Evolutionary conservation across 768 basidiomycete species (phyloP).

Genomic region (Naganishia onofrii): DNA sequence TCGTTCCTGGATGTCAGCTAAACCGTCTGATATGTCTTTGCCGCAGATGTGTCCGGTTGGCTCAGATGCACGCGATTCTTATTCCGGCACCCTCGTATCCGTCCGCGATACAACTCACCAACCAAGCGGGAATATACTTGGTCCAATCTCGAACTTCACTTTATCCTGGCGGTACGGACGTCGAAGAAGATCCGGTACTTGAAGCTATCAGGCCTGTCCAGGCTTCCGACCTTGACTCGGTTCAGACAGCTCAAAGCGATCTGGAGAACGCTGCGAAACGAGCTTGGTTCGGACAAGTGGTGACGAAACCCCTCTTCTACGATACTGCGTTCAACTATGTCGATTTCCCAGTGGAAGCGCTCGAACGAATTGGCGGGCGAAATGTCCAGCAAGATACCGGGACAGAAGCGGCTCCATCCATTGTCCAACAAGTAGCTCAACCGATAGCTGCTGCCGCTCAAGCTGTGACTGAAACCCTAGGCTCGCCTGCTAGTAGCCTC

Average conservation of each 20-base stretch:
- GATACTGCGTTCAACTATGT: slow-evolving; percentile 92
- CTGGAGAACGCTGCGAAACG: slow-evolving; percentile 45
- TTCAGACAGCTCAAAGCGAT: slow-evolving; percentile 19
- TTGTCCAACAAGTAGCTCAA: slow-evolving; percentile 3
- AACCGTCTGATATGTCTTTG: background rate
- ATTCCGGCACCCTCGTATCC: slow-evolving; percentile 46
- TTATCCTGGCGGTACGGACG: slow-evolving; percentile 6
- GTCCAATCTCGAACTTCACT: slow-evolving; percentile 37
- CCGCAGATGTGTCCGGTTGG: slow-evolving; percentile 70
- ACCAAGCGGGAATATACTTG: slow-evolving; percentile 28
- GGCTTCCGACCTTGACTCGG: slow-evolving; percentile 1
- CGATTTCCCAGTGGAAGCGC: slow-evolving; percentile 74
- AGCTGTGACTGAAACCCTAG: slow-evolving; percentile 6
- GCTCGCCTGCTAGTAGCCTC: background rate
- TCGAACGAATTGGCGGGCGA: slow-evolving; percentile 71
- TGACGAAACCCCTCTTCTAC: slow-evolving; percentile 87
- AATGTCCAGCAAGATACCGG: slow-evolving; percentile 36
- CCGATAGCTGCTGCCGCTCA: slow-evolving; percentile 20
- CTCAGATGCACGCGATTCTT: slow-evolving; percentile 63
- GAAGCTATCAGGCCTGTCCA: background rate
- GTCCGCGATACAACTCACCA: slow-evolving; percentile 43
- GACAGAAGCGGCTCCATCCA: background rate
- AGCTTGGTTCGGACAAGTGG: slow-evolving; percentile 50
- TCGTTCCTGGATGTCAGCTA: background rate
- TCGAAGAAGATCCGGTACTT: background rate